Evolutionary conservation across 1,284 basidiomycete species (phyloP).

Genomic region (Porodaedalea pini): DNA sequence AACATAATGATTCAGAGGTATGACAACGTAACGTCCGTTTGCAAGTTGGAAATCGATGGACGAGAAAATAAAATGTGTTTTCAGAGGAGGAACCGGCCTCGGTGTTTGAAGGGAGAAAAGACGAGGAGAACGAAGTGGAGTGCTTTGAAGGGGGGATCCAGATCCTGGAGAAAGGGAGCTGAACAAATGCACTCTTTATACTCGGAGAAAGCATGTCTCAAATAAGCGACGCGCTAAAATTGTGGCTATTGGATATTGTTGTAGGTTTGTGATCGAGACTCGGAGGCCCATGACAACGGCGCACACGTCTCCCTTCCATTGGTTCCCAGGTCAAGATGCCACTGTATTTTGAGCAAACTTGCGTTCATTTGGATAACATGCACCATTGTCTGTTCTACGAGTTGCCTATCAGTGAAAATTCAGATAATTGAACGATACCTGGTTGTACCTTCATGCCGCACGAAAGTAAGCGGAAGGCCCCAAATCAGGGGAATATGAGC

Average conservation of each 20-base stretch:
- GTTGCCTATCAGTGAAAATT: no score
- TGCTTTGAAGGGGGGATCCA: slow-evolving; percentile 4
- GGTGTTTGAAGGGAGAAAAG: neutral
- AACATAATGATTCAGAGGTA: neutral
- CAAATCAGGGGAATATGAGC: no score
- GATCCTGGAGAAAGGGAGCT: neutral
- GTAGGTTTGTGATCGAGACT: neutral
- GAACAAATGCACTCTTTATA: neutral
- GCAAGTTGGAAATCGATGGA: neutral
- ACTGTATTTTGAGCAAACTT: neutral
- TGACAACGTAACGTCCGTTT: neutral
- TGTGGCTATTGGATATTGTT: neutral
- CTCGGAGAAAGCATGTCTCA: neutral
- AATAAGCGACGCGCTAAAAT: neutral
- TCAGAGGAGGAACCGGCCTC: slow-evolving; percentile 13
- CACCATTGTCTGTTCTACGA: no score
- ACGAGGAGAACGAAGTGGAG: neutral
- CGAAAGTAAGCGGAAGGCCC: no score
- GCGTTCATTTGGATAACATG: neutral
- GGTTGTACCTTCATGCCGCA: no score
- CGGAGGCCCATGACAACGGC: slow-evolving; percentile 1
- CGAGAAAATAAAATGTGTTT: neutral
- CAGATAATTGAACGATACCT: no score
- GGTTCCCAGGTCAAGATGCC: neutral
- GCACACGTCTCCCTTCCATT: neutral